Base-by-base conservation (phyloP, 805 yeast genomes). In the Candida cerambycidarum region DNA sequence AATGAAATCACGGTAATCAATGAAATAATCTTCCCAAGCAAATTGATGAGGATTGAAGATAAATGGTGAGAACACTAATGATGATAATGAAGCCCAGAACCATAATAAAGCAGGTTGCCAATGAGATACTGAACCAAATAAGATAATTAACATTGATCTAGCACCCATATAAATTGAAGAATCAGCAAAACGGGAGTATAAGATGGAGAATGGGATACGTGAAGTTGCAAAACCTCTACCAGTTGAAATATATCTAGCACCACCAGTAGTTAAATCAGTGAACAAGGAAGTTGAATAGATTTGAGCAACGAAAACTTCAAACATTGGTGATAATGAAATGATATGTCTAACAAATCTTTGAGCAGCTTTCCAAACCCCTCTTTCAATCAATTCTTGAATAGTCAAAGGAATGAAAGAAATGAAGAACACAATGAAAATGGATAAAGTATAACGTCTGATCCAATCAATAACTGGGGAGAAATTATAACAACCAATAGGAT, bases 21-120 rank as follows among this genome's bases (percentile, higher is more conserved):
- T 81, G 70, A 92, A 89, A 80, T 85, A 92, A 69, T 90, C 97
- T 62, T 83, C 86, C 90, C 95, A 85, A 39, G 97, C 82, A 67
- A 90, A 93, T 74, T 93, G 98, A 71, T 92, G 97, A 37, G 99
- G 99, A 71, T 93, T 93, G 80, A 89, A 93, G 47, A 93, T 61
- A 65, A 92, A 89, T 58, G 99, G 99, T 38, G 98, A 84, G 55
- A 89, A 80, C 70, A 89, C 78, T 70, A 93, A 76, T 3, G 98
- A 87, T 37, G 89, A 75, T 55, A 89, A 73, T 14, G 96, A 85
- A 46, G 93, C 84, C 97, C 98, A 93, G 80, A 93, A 93, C 97
- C 97, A 93, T 50, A 92, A 67, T 55, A 93, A 74, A 32, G 97
- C 87, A 17, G 96, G 85, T 69, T 88, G 95, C 98, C 98, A 85